Percentiles rank a stretch among this genome's conserved stretches.
These are phyloP conservation scores for Tetrahymena thermophila DNA, from an alignment of 73 alveolate species.

Conservation along the genomic window DNA sequence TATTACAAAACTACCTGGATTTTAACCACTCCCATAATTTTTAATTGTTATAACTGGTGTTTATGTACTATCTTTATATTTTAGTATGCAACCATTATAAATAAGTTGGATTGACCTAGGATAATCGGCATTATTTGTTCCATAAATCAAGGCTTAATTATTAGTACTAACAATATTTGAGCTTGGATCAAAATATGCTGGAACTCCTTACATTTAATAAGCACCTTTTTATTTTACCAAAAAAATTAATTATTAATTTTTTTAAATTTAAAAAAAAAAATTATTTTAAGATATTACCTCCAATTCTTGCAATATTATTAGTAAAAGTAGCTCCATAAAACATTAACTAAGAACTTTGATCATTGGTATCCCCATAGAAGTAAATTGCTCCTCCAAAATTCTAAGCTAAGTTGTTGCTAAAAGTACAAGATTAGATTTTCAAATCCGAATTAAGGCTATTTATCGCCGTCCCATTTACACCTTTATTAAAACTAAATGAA, in stretches of 20 bases:
- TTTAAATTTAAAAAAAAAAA: background rate
- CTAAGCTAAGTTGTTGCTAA: background rate
- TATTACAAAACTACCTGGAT: background rate
- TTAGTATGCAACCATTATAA: background rate
- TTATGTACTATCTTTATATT: background rate
- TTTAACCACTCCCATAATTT: slow-evolving; percentile 3
- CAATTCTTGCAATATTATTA: slow-evolving; percentile 33
- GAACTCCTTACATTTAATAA: slow-evolving; percentile 15
- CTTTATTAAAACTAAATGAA: background rate
- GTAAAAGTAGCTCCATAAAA: background rate
- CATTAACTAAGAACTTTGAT: background rate
- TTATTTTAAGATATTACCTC: too few species aligned
- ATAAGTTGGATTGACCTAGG: slow-evolving; percentile 11
- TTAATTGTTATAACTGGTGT: slow-evolving; percentile 7
- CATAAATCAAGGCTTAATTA: slow-evolving; percentile 17
- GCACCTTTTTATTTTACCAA: background rate
- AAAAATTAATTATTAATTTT: background rate
- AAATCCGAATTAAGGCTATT: background rate
- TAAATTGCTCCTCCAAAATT: background rate
- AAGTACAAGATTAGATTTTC: background rate
- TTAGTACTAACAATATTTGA: background rate
- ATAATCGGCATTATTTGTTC: slow-evolving; percentile 23
- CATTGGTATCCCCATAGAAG: background rate
- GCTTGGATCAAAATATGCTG: background rate
- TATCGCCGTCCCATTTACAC: background rate